Evolutionary conservation across 495 filamentous ascomycete species (phyloP).

Genomic region (Pseudoneurospora amorphoporcata): DNA sequence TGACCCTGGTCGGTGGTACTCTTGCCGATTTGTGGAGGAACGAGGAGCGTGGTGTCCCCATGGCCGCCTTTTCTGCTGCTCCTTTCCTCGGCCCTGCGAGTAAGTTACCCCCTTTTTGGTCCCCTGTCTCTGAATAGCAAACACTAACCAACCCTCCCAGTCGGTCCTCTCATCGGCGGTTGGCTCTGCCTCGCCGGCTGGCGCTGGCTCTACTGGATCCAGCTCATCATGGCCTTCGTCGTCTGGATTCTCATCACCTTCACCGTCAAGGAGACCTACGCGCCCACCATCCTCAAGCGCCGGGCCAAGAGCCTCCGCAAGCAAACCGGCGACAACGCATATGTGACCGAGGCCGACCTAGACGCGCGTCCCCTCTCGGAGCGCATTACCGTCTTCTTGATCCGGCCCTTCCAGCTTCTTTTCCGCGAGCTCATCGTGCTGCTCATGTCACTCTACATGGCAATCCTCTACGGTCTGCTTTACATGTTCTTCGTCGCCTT

Average conservation of each 20-base stretch:
- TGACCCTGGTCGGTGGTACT: constrained; percentile 74
- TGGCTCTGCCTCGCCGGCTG: constrained; percentile 58
- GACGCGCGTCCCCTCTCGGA: constrained; percentile 55
- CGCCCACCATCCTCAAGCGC: constrained; percentile 55
- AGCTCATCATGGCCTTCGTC: constrained; percentile 56
- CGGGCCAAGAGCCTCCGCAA: constrained; percentile 60
- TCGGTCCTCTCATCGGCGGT: constrained; percentile 65
- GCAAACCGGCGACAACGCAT: constrained; percentile 48
- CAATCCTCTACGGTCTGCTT: constrained; percentile 63
- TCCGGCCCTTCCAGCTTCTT: constrained; percentile 71
- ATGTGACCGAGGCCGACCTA: constrained; percentile 66
- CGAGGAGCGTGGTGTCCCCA: constrained; percentile 74
- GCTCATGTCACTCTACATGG: constrained; percentile 69
- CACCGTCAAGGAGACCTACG: constrained; percentile 73
- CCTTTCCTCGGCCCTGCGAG: constrained; percentile 70
- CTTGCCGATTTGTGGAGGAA: constrained; percentile 71
- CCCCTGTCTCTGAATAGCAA: background rate
- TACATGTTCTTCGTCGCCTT: constrained; percentile 82
- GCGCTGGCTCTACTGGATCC: constrained; percentile 83
- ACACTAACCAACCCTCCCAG: constrained; percentile 14
- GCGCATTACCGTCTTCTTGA: constrained; percentile 53
- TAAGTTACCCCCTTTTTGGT: constrained; percentile 8
- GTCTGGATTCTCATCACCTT: constrained; percentile 65
- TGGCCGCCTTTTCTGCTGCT: constrained; percentile 77
- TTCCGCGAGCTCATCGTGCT: constrained; percentile 72